Conservation (phyloP, 1,284 basidiomycete species). For the Leucoagaricus sp. region DNA sequence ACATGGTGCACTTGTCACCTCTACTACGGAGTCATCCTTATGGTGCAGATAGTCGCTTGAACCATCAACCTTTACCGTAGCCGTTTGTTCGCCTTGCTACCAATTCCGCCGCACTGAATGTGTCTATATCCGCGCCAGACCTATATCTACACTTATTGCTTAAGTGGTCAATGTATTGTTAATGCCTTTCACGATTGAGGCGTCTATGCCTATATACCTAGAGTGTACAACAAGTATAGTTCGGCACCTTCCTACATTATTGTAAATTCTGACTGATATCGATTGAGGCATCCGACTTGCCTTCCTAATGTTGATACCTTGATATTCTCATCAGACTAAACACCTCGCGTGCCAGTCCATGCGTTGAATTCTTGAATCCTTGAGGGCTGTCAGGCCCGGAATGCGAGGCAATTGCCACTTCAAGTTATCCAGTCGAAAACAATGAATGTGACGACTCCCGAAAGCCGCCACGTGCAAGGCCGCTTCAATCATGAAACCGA, state of each 20-base stretch:
- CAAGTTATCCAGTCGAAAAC: background rate
- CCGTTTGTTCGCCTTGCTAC: conserved; percentile 15
- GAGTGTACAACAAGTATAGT: conserved; percentile 27
- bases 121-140: background rate
- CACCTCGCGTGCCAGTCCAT: background rate
- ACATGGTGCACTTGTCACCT: conserved; percentile 25
- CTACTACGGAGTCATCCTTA: conserved; percentile 31
- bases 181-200: conserved; percentile 13
- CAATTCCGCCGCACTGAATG: background rate
- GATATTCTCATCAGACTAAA: background rate
- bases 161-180: conserved; percentile 22
- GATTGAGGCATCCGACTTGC: conserved; percentile 5
- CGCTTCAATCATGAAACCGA: background rate
- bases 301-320: background rate
- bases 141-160: background rate
- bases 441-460: background rate
- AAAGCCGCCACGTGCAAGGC: background rate
- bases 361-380: background rate
- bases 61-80: conserved; percentile 30
- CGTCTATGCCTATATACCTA: conserved; percentile 28
- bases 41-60: conserved; percentile 40
- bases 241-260: background rate
- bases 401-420: background rate
- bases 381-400: background rate
- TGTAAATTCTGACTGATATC: conserved; percentile 11